Evolutionary conservation across 2,329 filamentous ascomycete genomes (phyloP).

Genomic region (Penicillium brevicompactum): DNA sequence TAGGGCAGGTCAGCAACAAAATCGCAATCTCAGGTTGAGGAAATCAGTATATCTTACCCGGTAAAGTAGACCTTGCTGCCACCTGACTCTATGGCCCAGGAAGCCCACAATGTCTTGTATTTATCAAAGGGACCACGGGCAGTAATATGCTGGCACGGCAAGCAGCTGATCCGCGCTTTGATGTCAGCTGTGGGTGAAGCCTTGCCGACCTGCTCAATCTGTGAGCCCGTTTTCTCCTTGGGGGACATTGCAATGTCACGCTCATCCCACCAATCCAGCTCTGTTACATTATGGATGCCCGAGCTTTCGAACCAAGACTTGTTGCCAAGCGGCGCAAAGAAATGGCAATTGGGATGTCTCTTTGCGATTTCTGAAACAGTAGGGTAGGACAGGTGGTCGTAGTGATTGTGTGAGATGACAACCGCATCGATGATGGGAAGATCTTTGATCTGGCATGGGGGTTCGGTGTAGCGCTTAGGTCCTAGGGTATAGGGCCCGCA

Average conservation of each 20-base stretch:
- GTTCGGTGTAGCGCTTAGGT: conserved; percentile 76
- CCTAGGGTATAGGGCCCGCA: conserved; percentile 76
- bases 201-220: conserved; percentile 33
- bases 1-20: conserved; percentile 38
- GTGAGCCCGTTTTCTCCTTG: conserved; percentile 23
- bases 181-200: conserved; percentile 52
- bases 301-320: conserved; percentile 75
- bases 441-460: conserved; percentile 75
- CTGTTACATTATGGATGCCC: conserved; percentile 76
- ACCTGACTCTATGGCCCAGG: conserved; percentile 76
- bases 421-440: conserved; percentile 64
- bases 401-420: conserved; percentile 87
- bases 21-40: not conserved
- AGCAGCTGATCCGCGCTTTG: conserved; percentile 70
- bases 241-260: conserved; percentile 68
- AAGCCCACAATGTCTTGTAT: conserved; percentile 80
- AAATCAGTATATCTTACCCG: conserved; percentile 46
- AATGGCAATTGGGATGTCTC: conserved; percentile 76
- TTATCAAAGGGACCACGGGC: conserved; percentile 70
- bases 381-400: conserved; percentile 83
- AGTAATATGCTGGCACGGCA: conserved; percentile 83
- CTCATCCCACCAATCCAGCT: conserved; percentile 95
- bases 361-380: conserved; percentile 72
- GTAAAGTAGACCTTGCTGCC: conserved; percentile 83
- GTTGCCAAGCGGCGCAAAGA: conserved; percentile 83